These are phyloP conservation scores for Dendrobium nobile DNA, from an alignment of 106 monocot species.

Conservation along the genomic window DNA sequence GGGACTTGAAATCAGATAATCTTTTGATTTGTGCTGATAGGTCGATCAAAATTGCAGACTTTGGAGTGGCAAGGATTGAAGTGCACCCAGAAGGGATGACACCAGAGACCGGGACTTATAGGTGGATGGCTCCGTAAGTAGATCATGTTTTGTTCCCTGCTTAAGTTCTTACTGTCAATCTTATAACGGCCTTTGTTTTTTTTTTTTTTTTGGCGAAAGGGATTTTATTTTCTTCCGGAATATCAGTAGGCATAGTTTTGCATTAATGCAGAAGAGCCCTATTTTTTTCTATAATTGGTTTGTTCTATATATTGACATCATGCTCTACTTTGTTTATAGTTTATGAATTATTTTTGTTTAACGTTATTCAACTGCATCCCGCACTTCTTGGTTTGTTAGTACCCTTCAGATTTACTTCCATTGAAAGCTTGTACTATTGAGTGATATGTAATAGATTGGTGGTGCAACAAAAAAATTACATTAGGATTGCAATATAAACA, in stretches of 20 bases:
- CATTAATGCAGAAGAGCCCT: neutral
- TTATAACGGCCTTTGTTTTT: neutral
- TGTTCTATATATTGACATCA: too few species aligned
- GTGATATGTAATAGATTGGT: neutral
- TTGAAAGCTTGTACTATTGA: neutral
- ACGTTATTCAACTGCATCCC: neutral
- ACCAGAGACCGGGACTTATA: conserved; percentile 44
- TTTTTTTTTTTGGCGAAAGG: neutral
- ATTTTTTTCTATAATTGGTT: too few species aligned
- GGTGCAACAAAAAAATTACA: too few species aligned
- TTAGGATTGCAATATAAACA: too few species aligned
- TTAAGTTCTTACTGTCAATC: neutral
- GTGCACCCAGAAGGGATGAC: conserved; percentile 44
- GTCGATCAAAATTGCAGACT: conserved; percentile 39
- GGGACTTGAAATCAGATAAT: conserved; percentile 36
- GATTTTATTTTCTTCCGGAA: neutral
- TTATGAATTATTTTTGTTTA: neutral
- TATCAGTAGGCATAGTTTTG: neutral
- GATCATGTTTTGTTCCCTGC: neutral
- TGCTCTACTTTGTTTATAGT: too few species aligned
- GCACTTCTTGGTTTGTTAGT: neutral
- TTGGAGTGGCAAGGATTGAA: conserved; percentile 39
- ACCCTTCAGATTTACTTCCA: neutral
- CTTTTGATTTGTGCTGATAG: conserved; percentile 29
- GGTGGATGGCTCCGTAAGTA: conserved; percentile 52